Evolutionary conservation across 139 green algal species (phyloP).

Genomic region (Chlorella sp.): DNA sequence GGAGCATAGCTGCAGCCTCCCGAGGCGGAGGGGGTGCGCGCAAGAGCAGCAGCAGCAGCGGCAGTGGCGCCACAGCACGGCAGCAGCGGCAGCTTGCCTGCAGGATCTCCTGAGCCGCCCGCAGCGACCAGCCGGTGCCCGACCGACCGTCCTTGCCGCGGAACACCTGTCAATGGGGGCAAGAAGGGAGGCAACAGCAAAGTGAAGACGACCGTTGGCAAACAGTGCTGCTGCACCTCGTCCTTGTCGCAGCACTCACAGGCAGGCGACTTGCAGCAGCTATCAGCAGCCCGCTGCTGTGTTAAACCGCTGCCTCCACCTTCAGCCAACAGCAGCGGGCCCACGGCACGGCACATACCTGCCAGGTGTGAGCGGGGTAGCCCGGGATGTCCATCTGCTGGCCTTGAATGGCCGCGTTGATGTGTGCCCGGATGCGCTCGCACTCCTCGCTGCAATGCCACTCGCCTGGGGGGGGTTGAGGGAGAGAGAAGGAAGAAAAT

Average conservation of each 20-base stretch:
- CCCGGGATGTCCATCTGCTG: slow-evolving; percentile 48
- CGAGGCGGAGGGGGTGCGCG: too few relatives aligned
- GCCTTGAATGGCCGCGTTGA: slow-evolving; percentile 54
- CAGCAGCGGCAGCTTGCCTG: neutral
- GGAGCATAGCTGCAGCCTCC: too few relatives aligned
- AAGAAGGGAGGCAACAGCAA: neutral
- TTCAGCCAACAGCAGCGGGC: too few relatives aligned
- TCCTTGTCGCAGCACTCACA: too few relatives aligned
- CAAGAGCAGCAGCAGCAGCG: too few relatives aligned
- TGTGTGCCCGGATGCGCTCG: slow-evolving; percentile 51
- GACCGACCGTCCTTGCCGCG: slow-evolving; percentile 52
- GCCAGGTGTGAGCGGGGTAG: slow-evolving; percentile 49
- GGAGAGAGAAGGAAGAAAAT: neutral
- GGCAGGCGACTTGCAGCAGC: too few relatives aligned
- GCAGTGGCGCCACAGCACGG: neutral
- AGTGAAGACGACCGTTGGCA: too few relatives aligned
- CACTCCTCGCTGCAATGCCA: slow-evolving; percentile 92
- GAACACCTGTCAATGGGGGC: slow-evolving; percentile 37
- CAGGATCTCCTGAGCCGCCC: slow-evolving; percentile 48
- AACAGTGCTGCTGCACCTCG: neutral
- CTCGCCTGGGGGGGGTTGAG: slow-evolving; percentile 66
- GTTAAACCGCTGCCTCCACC: too few relatives aligned
- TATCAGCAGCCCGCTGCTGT: too few relatives aligned
- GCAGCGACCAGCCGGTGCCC: slow-evolving; percentile 42
- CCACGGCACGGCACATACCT: slow-evolving; percentile 48